Base-by-base conservation (phyloP, 148 eudicot genomes). In the Heliosperma pusillum region DNA sequence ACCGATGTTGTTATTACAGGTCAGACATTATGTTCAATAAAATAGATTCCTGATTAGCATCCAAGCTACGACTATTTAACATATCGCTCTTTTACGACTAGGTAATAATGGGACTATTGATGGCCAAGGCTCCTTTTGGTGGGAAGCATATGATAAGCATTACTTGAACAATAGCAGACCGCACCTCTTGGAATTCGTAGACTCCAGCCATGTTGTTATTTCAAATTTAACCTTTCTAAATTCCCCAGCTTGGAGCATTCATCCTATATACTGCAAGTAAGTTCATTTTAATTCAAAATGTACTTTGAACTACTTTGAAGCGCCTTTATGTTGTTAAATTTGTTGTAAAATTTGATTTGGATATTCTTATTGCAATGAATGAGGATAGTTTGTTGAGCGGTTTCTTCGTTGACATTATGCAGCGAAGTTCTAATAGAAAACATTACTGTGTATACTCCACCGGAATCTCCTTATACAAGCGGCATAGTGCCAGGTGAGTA, bases 241-340 rank as follows among this genome's bases (percentile, higher is more conserved):
- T 65, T 78, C 88, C n/a, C 88, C 88, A 19, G 79, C 80, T n/a
- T 85, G 88, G 88, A 83, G 74, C 71, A 76, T 86, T 47, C 88
- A 83, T 72, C 88, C 88, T 36, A 74, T 76, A 26, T 85, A 85
- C 77, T 82, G 80, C 76, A 85, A 83, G 88, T 85, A 75, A 22
- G 58, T 59, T 26, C 25, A 50, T 59, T 21, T 11, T 7, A n/a
- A 62, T 63, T 61, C 25, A 20, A 29, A 26, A 7, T 26, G 20
- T 52, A 70, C 19, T 47, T 63, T 26, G 20, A 26, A 70, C 19
- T 47, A 47, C 8, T 12, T n/a, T n/a, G n/a, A 52, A 64, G 12
- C 50, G 59, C 19, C 29, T 45, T 64, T 64, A 25, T 56, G 22
- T 56, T 56, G 15, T 30, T 26, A 15, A 10, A 20, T 25, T 19